Evolutionary conservation across 1,284 basidiomycete species (phyloP).

Genomic region (Moniliophthora roreri): DNA sequence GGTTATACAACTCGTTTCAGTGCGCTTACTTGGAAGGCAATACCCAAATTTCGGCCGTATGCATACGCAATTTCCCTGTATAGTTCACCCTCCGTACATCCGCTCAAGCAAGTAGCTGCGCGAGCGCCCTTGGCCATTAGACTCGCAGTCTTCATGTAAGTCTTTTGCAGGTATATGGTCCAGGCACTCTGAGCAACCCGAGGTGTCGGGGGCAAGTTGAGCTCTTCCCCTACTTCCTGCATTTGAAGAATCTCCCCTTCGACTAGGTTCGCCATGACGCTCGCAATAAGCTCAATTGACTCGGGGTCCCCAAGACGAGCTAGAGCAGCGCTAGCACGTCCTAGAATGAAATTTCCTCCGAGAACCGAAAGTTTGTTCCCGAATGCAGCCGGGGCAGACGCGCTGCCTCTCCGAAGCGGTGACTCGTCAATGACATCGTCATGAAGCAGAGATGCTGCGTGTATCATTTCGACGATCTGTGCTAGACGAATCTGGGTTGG

Average conservation of each 20-base stretch:
- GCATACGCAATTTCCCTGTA: slow-evolving; percentile 95
- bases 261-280: slow-evolving; percentile 92
- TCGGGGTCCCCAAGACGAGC: slow-evolving; percentile 85
- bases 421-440: slow-evolving; percentile 95
- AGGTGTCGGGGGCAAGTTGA: slow-evolving; percentile 17
- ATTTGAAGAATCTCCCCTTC: slow-evolving; percentile 97
- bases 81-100: slow-evolving; percentile 76
- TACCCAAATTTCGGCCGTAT: slow-evolving; percentile 87
- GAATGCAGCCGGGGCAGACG: slow-evolving; percentile 86
- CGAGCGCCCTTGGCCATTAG: slow-evolving; percentile 94
- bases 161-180: slow-evolving; percentile 89
- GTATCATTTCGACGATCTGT: slow-evolving; percentile 98
- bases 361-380: slow-evolving; percentile 97
- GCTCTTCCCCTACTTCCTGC: slow-evolving; percentile 43
- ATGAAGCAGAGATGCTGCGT: slow-evolving; percentile 94
- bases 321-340: slow-evolving; percentile 86
- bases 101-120: slow-evolving; percentile 88
- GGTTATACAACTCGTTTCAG: too few relatives aligned
- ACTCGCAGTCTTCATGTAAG: slow-evolving; percentile 95
- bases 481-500: slow-evolving; percentile 90
- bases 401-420: slow-evolving; percentile 75
- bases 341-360: slow-evolving; percentile 94
- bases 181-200: slow-evolving; percentile 51
- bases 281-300: slow-evolving; percentile 92
- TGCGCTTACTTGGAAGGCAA: slow-evolving; percentile 89